Base-by-base conservation (phyloP, 352 stramenopile genomes). In the Globisporangium paddicum region DNA sequence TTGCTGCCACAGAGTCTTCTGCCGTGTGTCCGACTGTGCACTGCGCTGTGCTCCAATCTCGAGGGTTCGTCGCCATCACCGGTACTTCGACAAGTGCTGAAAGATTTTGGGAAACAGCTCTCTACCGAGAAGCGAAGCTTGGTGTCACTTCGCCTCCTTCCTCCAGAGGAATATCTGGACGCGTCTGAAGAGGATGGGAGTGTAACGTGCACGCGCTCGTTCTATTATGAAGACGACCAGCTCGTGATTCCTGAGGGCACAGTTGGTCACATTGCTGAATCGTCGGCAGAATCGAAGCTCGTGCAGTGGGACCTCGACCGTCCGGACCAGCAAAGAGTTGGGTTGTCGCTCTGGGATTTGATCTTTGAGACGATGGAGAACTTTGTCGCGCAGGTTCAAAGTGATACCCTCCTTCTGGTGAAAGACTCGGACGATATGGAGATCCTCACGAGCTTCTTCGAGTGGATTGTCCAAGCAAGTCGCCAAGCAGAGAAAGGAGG, bases 401-500 rank as follows among this genome's bases (percentile, higher is more conserved):
- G 19, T 30, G 48, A 67, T 2, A 49, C 64, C 6, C 41, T 71
- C 10, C 32, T 42, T 28, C 30, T 52, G 7, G 37, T 45, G 10
- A 66, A 13, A n/a, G 51, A 61, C 14, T 57, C 25, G 53, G 57
- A 82, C 14, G 75, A 84, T 47, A 61, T 83, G 28, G 59, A 72
- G 44, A 64, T 71, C n/a, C 58, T 87, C 14, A 80, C 69, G 5
- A 72, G 67, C 19, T 82, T 90, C 21, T 76, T 84, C 28, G 75
- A 87, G 48, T 79, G 79, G 41, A 63, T 87, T 44, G 67, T 83
- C 1, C 79, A 87, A 47, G 58, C 77, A 14, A 68, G 65, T 47
- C 62, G 66, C 18, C 64, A 71, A 55, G 38, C 37, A 18, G 64
- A 78, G 60, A 66, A 58, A 19, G 61, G 58, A 13, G 44, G 63